These are phyloP conservation scores for Ophiosphaerella narmari DNA, from an alignment of 2,329 filamentous ascomycete species.

Conservation along the genomic window DNA sequence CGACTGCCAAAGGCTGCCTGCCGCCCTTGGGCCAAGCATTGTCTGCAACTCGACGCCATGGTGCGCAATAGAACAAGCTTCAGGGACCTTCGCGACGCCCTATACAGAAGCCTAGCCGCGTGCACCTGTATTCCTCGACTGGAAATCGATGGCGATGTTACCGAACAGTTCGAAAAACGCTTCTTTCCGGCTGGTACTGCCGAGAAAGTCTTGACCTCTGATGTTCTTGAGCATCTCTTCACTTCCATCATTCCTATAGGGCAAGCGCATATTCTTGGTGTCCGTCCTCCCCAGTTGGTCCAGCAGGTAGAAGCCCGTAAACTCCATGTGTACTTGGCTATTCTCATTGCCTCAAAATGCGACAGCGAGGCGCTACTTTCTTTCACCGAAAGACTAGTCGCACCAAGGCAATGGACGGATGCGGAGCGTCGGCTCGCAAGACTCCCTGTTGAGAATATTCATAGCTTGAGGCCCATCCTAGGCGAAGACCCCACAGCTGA, in stretches of 20 bases:
- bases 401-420: background rate
- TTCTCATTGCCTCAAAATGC: constrained; percentile 3
- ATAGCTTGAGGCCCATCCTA: background rate
- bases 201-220: background rate
- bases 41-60: background rate
- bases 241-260: background rate
- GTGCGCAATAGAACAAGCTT: background rate
- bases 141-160: background rate
- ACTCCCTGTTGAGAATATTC: background rate
- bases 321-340: constrained; percentile 2
- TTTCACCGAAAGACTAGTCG: background rate
- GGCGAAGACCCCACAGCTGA: constrained; percentile 8
- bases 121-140: background rate
- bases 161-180: background rate
- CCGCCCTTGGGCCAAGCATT: background rate
- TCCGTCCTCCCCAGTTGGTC: background rate
- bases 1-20: background rate
- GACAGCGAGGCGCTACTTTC: constrained; percentile 2
- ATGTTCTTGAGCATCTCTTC: background rate
- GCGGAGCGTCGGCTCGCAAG: background rate
- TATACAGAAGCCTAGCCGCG: background rate
- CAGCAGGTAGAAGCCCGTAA: background rate
- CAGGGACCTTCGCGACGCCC: background rate
- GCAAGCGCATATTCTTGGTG: background rate
- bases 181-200: constrained; percentile 2